Conservation (phyloP, 2,329 filamentous ascomycete species). For the Paecilomyces fulvus region DNA sequence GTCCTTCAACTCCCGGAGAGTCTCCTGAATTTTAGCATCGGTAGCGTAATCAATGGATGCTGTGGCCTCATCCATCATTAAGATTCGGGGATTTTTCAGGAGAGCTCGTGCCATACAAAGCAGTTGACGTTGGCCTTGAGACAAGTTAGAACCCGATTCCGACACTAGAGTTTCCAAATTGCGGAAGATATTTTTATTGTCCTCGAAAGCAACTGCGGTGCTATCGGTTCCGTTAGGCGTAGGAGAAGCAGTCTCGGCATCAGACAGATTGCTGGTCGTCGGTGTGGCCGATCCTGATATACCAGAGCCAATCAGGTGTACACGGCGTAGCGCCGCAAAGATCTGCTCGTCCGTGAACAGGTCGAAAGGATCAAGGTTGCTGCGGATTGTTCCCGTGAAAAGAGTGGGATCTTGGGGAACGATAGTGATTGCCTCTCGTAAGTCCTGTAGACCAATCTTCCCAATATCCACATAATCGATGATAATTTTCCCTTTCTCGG, state of each 20-base stretch:
- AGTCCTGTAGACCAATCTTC: conserved; percentile 80
- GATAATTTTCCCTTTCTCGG: conserved; percentile 78
- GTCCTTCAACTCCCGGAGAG: conserved; percentile 76
- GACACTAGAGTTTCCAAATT: conserved; percentile 76
- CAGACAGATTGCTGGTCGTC: conserved; percentile 18
- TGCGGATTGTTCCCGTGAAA: conserved; percentile 85
- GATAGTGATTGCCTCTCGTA: conserved; percentile 91
- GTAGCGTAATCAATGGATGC: conserved; percentile 96
- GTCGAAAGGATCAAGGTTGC: conserved; percentile 86
- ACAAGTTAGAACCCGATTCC: conserved; percentile 89
- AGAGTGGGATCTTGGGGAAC: conserved; percentile 91
- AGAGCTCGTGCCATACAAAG: conserved; percentile 88
- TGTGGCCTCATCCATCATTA: conserved; percentile 99
- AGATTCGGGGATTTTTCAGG: conserved; percentile 79
- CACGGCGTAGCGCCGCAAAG: conserved; percentile 74
- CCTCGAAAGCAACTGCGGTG: conserved; percentile 27
- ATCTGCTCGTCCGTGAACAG: conserved; percentile 85
- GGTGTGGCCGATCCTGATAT: conserved; percentile 30
- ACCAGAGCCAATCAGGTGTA: conserved; percentile 64
- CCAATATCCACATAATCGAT: conserved; percentile 90
- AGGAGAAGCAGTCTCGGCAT: conserved; percentile 13
- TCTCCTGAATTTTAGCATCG: conserved; percentile 91
- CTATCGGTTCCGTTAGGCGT: conserved; percentile 13
- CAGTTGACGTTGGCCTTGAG: conserved; percentile 90
- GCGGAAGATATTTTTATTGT: conserved; percentile 92